Evolutionary conservation across 306 rosid genomes (phyloP).

Genomic region (Sicyos edulis): DNA sequence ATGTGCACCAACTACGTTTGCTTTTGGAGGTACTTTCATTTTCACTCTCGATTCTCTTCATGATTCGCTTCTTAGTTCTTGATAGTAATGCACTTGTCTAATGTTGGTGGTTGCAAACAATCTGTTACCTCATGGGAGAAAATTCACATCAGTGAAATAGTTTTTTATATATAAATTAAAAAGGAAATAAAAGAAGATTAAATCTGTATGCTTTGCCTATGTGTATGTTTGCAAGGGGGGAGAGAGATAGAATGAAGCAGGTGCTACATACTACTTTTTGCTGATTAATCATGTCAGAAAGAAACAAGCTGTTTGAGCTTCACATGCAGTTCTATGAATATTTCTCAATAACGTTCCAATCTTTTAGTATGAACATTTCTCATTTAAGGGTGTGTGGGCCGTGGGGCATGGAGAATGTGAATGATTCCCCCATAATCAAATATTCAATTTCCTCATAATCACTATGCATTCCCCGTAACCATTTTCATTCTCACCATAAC

Average conservation of each 20-base stretch:
- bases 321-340: not conserved
- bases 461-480: no score
- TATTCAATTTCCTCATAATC: no score
- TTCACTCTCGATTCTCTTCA: not conserved
- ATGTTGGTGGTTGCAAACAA: not conserved
- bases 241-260: not conserved
- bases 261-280: not conserved
- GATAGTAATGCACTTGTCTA: no score
- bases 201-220: not conserved
- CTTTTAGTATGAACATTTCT: not conserved
- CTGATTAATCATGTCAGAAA: not conserved
- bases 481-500: no score
- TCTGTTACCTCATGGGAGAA: not conserved
- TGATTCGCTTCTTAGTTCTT: slow-evolving; percentile 6
- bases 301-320: slow-evolving; percentile 1
- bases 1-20: slow-evolving; percentile 83
- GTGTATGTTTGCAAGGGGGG: no score
- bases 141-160: not conserved
- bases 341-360: not conserved
- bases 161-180: not conserved
- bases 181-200: not conserved
- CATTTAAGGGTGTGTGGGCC: no score
- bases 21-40: slow-evolving; percentile 77
- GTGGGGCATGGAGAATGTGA: no score
- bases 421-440: no score